Evolutionary conservation across 148 eudicot species (phyloP).

Genomic region (Rhododendron simsii): DNA sequence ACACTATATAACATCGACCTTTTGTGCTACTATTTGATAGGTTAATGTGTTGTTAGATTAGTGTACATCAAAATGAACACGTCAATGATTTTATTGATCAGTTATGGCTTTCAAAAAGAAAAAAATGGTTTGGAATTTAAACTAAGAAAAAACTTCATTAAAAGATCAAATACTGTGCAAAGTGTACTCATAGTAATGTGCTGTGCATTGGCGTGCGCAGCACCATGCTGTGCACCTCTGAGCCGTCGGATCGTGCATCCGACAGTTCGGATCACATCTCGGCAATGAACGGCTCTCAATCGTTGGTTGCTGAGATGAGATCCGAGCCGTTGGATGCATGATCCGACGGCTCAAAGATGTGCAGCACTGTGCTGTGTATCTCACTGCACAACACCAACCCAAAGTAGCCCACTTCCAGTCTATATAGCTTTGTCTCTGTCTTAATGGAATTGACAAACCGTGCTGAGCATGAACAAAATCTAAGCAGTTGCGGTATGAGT

Average conservation of each 20-base stretch:
- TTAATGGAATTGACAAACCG: slow-evolving; percentile 8
- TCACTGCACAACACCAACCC: too few relatives aligned
- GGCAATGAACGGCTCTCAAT: too few relatives aligned
- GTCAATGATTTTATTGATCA: not conserved
- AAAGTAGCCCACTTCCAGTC: too few relatives aligned
- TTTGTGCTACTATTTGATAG: not conserved
- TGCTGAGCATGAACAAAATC: not conserved
- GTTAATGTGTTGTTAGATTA: not conserved
- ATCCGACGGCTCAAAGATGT: too few relatives aligned
- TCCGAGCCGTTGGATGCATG: too few relatives aligned
- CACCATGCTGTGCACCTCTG: too few relatives aligned
- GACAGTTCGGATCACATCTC: too few relatives aligned
- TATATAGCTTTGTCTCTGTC: not conserved
- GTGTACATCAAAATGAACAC: not conserved
- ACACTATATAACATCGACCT: too few relatives aligned
- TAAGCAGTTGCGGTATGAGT: not conserved
- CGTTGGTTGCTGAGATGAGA: too few relatives aligned
- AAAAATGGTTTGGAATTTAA: not conserved
- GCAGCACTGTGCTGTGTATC: too few relatives aligned
- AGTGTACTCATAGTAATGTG: not conserved
- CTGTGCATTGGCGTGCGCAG: too few relatives aligned
- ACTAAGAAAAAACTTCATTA: not conserved
- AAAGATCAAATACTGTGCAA: not conserved
- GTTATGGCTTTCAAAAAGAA: not conserved
- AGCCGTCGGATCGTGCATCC: too few relatives aligned